A percentile compares a stretch with the other conserved stretches of the same genome.
Evolutionary conservation across 352 stramenopile genomes (phyloP).

Genomic region (Aphanomyces cochlioides): DNA sequence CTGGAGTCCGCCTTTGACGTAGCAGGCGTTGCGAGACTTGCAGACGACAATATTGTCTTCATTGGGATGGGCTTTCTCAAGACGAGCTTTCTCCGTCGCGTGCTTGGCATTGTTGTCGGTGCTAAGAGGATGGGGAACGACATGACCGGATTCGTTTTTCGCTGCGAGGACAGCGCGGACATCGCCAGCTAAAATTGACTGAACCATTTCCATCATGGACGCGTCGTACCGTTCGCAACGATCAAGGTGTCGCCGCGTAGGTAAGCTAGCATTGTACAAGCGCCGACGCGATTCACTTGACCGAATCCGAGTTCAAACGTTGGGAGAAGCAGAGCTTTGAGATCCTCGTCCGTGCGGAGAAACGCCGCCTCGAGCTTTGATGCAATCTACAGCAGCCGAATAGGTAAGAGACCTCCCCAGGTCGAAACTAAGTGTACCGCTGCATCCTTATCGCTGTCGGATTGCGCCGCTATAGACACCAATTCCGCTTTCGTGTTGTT

Average conservation of each 20-base stretch:
- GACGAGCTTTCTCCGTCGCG: slow-evolving; percentile 79
- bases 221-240: slow-evolving; percentile 68
- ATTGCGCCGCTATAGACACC: neutral
- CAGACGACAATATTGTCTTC: slow-evolving; percentile 89
- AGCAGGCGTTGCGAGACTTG: slow-evolving; percentile 85
- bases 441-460: neutral
- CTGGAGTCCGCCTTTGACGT: slow-evolving; percentile 90
- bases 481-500: slow-evolving; percentile 65
- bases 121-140: slow-evolving; percentile 69
- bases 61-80: slow-evolving; percentile 75
- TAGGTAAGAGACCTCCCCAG: too few species aligned
- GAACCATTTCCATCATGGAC: neutral
- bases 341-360: slow-evolving; percentile 76
- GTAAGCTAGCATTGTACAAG: slow-evolving; percentile 81
- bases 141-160: slow-evolving; percentile 34
- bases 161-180: slow-evolving; percentile 77
- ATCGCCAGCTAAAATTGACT: slow-evolving; percentile 49
- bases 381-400: slow-evolving; percentile 9
- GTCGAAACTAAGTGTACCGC: neutral
- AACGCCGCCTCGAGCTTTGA: slow-evolving; percentile 61
- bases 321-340: slow-evolving; percentile 69
- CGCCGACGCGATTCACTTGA: slow-evolving; percentile 79
- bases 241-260: slow-evolving; percentile 72
- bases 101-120: slow-evolving; percentile 92
- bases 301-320: slow-evolving; percentile 91